Percentiles rank a stretch among this genome's conserved stretches.
Evolutionary conservation across 2,329 filamentous ascomycete species (phyloP).

Genomic region (Waltergamsia citrina): DNA sequence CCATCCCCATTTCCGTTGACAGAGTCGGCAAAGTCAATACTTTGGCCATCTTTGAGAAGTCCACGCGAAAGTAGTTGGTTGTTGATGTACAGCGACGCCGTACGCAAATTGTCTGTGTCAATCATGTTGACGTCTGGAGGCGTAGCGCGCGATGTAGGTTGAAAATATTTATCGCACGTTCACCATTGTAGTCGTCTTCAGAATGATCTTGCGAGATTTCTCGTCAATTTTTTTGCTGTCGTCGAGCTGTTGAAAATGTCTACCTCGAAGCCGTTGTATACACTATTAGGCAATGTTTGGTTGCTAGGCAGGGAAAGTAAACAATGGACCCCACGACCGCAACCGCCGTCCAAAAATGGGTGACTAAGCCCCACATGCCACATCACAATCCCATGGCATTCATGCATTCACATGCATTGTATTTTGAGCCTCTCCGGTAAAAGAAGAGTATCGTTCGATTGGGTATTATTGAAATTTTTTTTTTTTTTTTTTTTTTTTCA

Average conservation of each 20-base stretch:
- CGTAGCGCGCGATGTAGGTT: neutral
- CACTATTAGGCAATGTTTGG: conserved; percentile 11
- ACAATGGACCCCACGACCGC: conserved; percentile 19
- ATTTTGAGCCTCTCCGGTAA: too few relatives aligned
- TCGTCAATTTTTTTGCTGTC: neutral
- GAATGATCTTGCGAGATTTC: too few relatives aligned
- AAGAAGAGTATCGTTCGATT: too few relatives aligned
- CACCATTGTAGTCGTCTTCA: conserved; percentile 1
- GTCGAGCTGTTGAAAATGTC: too few relatives aligned
- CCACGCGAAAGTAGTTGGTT: conserved; percentile 60
- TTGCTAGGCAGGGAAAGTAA: conserved; percentile 29
- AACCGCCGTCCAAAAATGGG: too few relatives aligned
- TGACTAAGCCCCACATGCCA: too few relatives aligned
- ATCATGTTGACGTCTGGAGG: conserved; percentile 28
- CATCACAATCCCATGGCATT: too few relatives aligned
- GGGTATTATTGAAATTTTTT: too few relatives aligned
- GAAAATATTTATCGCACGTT: neutral
- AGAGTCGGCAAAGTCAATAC: conserved; percentile 74
- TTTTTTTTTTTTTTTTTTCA: too few relatives aligned
- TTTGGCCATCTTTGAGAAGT: conserved; percentile 56
- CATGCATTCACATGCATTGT: too few relatives aligned
- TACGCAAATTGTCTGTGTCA: conserved; percentile 52
- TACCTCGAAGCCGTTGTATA: too few relatives aligned
- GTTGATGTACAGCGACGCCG: conserved; percentile 64
- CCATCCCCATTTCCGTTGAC: conserved; percentile 47